Evolutionary conservation across 768 basidiomycete species (phyloP), one percentile per base, ranked within the genome.

Genomic region (Kondoa subrosea): DNA sequence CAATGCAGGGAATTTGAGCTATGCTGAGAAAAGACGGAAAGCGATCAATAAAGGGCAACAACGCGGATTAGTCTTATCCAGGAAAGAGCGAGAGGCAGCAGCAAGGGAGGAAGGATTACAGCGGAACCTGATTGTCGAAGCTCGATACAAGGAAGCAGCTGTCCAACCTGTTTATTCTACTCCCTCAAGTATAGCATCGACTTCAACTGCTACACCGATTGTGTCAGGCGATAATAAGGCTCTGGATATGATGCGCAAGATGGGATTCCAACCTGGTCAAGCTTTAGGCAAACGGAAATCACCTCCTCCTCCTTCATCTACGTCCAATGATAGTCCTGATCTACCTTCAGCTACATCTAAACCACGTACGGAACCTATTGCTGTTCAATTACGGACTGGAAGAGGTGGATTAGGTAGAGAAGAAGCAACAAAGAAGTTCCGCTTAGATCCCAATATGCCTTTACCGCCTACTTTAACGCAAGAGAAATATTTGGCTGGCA

Each of bases 191-290:
- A 34, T n/a, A n/a, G 40, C 8, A 50, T 8, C 27, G 62, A 31
- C 30, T 29, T 2, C 3, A 27, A 32, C 2, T 65, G 16, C 63
- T 67, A 30, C 29, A 31, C 66, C 66, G 2, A 2, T 58, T 0
- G n/a, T n/a, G n/a, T n/a, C n/a, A n/a, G 58, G 29, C 1, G 67
- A 64, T 56, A 70, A 57, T 57, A 70, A 69, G 50, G 73, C 70
- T 30, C 34, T 74, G 15, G 64, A 34, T 29, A 74, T 74, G 72
- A 74, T 74, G 73, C 67, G 65, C 71, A 67, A 65, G 40, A 74
- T 74, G 73, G 73, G 73, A 2, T 74, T 73, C 68, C 71, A 65
- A 32, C 73, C 73, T 14, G 73, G 73, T 21, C 71, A 74, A 14
- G 72, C 72, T 50, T 64, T 74, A 29, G 73, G 73, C 25, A 67